These are phyloP conservation scores for Emericellopsis cladophorae DNA, from an alignment of 2,329 filamentous ascomycete genomes.

Conservation along the genomic window DNA sequence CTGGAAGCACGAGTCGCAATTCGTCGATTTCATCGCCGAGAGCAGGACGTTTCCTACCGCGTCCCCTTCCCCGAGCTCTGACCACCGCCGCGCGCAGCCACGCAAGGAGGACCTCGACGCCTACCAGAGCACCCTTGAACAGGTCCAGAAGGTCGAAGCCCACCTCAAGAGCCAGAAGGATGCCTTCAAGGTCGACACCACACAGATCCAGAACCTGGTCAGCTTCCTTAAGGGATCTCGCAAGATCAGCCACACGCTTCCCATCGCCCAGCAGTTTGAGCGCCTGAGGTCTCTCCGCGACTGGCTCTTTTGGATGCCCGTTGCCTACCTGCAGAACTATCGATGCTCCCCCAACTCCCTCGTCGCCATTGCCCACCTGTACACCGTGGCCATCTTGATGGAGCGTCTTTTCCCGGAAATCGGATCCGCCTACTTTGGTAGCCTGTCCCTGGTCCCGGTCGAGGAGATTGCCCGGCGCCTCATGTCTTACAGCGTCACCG, in stretches of 20 bases:
- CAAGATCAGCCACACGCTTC: conserved; percentile 55
- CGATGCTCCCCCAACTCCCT: conserved; percentile 66
- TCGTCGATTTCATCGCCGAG: conserved; percentile 69
- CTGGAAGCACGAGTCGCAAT: conserved; percentile 83
- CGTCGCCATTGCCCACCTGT: conserved; percentile 81
- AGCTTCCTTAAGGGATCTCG: conserved; percentile 61
- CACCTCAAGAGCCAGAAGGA: conserved; percentile 58
- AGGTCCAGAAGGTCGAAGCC: conserved; percentile 55
- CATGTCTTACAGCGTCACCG: conserved; percentile 51
- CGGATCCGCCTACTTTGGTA: conserved; percentile 77
- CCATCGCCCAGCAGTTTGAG: conserved; percentile 76
- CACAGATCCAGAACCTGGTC: conserved; percentile 55
- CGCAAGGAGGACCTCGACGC: conserved; percentile 59
- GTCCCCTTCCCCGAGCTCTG: conserved; percentile 47
- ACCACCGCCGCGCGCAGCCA: conserved; percentile 48
- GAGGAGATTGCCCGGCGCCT: conserved; percentile 76
- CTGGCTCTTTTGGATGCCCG: conserved; percentile 94
- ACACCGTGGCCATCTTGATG: conserved; percentile 74
- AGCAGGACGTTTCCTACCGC: conserved; percentile 62
- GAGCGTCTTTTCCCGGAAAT: conserved; percentile 89
- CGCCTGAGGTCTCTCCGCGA: conserved; percentile 77
- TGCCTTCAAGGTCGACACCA: conserved; percentile 32
- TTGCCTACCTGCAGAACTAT: conserved; percentile 67
- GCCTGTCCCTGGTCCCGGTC: conserved; percentile 65
- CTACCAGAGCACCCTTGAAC: conserved; percentile 52